These are phyloP conservation scores for Myxozyma neotropica DNA, from an alignment of 805 yeast species.

Conservation along the genomic window DNA sequence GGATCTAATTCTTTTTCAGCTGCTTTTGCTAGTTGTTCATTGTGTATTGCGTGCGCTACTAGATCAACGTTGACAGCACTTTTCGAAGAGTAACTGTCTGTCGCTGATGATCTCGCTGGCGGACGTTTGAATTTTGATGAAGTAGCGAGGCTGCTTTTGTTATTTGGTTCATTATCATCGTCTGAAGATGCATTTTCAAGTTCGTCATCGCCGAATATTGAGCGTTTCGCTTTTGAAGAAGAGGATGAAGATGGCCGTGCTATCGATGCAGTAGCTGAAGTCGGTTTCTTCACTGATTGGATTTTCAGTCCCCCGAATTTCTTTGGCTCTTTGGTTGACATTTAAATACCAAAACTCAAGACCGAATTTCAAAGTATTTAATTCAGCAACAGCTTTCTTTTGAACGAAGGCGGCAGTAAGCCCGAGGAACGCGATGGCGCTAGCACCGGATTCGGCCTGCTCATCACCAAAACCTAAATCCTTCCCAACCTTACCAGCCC, in stretches of 20 bases:
- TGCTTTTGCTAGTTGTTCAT: slow-evolving; percentile 7
- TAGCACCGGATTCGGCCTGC: no score
- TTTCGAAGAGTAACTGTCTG: not conserved
- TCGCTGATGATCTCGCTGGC: no score
- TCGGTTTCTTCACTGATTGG: not conserved
- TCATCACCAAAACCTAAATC: no score
- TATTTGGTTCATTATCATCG: not conserved
- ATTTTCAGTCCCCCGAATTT: slow-evolving; percentile 15
- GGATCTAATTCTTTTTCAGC: slow-evolving; percentile 16
- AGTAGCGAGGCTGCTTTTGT: no score
- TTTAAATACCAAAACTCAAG: no score
- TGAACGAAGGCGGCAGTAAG: no score
- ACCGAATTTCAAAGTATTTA: no score
- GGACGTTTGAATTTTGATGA: no score
- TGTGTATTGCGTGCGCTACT: slow-evolving; percentile 16
- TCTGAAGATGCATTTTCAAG: not conserved
- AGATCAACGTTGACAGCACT: slow-evolving; percentile 16
- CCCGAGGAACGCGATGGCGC: no score
- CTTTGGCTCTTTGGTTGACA: not conserved
- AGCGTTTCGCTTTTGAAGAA: not conserved
- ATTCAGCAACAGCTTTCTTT: no score
- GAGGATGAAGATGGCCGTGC: no score
- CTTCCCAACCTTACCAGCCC: no score
- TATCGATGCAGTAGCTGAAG: not conserved
- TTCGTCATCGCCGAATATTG: slow-evolving; percentile 5